Conservation (phyloP, 768 basidiomycete genomes). For the Trametes punicea region DNA sequence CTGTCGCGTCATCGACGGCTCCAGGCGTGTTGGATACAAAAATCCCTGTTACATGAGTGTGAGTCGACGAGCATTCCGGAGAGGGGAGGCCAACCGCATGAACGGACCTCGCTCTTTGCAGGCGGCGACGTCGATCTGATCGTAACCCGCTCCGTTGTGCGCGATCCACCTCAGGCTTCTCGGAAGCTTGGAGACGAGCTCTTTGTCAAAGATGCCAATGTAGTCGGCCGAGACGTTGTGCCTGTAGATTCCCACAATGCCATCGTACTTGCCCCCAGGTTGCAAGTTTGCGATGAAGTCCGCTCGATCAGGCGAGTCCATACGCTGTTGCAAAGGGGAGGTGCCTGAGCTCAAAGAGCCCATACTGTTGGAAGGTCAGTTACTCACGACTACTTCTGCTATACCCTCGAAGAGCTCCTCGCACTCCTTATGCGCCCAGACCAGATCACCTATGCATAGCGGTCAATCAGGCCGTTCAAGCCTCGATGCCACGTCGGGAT, state of each 20-base stretch:
- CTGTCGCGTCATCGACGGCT: conserved; percentile 88
- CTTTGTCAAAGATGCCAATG: conserved; percentile 79
- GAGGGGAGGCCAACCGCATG: not conserved
- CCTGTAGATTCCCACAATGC: conserved; percentile 74
- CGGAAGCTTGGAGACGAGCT: conserved; percentile 68
- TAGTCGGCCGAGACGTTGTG: conserved; percentile 61
- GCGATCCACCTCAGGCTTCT: conserved; percentile 76
- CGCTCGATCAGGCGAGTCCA: conserved; percentile 39
- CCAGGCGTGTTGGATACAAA: conserved; percentile 85
- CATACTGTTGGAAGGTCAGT: not conserved
- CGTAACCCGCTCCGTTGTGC: conserved; percentile 92
- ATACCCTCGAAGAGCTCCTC: conserved; percentile 59
- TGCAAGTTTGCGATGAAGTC: conserved; percentile 66
- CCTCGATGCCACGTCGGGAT: no score
- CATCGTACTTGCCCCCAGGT: conserved; percentile 71
- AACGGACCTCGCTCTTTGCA: conserved; percentile 64
- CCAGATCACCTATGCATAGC: conserved; percentile 49
- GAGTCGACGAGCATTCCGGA: not conserved
- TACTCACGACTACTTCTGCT: conserved; percentile 74
- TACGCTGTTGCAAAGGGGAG: not conserved
- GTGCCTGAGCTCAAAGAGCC: not conserved
- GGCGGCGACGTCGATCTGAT: conserved; percentile 76
- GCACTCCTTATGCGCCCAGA: conserved; percentile 80
- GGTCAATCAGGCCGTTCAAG: not conserved
- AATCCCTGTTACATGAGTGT: conserved; percentile 49